These are phyloP conservation scores for Neonectria punicea DNA, from an alignment of 2,329 filamentous ascomycete genomes.

Conservation along the genomic window DNA sequence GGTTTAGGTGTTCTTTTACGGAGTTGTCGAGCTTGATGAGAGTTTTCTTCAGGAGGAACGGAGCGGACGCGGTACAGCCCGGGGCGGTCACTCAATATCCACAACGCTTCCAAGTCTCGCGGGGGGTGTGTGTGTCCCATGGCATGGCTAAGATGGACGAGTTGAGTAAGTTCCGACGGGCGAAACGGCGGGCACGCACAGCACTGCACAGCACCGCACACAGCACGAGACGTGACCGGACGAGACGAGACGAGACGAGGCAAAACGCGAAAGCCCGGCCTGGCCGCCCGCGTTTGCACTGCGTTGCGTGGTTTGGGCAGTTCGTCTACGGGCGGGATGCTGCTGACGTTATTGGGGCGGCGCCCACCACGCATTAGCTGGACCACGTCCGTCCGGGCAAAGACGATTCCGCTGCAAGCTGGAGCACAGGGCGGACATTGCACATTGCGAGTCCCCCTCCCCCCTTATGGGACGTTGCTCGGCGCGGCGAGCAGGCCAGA, in stretches of 20 bases:
- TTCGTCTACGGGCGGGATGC: constrained; percentile 24
- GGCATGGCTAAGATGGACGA: constrained; percentile 23
- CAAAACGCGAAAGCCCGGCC: constrained; percentile 30
- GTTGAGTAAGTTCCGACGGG: constrained; percentile 28
- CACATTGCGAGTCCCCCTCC: constrained; percentile 22
- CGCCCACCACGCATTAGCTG: constrained; percentile 28
- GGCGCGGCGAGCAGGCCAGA: constrained; percentile 32
- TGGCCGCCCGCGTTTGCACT: constrained; percentile 27
- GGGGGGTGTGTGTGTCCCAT: neutral
- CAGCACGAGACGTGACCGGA: constrained; percentile 26
- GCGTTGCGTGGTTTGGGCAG: constrained; percentile 16
- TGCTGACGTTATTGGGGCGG: constrained; percentile 29
- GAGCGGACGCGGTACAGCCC: constrained; percentile 22
- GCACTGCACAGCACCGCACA: constrained; percentile 21
- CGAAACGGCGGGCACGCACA: constrained; percentile 27
- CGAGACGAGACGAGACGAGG: constrained; percentile 34
- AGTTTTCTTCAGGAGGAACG: constrained; percentile 20
- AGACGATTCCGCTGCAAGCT: constrained; percentile 17
- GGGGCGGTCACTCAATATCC: constrained; percentile 21
- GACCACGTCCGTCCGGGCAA: constrained; percentile 13
- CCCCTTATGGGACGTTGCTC: constrained; percentile 35
- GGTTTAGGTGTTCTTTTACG: neutral
- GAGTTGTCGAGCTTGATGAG: neutral
- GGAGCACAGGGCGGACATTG: constrained; percentile 24
- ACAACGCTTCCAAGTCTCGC: constrained; percentile 27